phyloP scores from a whole-genome alignment of 2,329 filamentous ascomycete species.

The Xylaria sp. region DNA sequence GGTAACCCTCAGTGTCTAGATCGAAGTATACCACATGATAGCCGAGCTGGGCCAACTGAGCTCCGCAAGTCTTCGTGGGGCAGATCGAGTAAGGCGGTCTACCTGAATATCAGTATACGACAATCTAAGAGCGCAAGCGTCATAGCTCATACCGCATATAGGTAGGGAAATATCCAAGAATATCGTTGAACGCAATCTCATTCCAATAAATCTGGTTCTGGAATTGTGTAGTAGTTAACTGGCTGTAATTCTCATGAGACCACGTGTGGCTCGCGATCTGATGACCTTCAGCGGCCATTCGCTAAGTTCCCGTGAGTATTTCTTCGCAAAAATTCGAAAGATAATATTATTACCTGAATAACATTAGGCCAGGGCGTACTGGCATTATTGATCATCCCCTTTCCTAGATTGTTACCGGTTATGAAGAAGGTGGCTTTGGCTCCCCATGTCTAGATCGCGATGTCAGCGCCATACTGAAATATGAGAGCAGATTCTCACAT shows the following conservation, averaged over 20 bases:
- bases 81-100: constrained; percentile 51
- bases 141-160: constrained; percentile 47
- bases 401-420: constrained; percentile 63
- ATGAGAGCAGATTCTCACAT: constrained; percentile 13
- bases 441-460: constrained; percentile 58
- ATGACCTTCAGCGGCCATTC: constrained; percentile 51
- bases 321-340: neutral
- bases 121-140: neutral
- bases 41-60: constrained; percentile 46
- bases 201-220: constrained; percentile 51
- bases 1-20: constrained; percentile 50
- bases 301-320: constrained; percentile 42
- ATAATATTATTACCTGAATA: constrained; percentile 44
- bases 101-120: constrained; percentile 28
- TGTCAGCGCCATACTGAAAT: constrained; percentile 34
- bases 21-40: constrained; percentile 51
- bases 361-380: constrained; percentile 48
- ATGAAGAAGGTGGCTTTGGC: constrained; percentile 74
- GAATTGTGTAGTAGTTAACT: constrained; percentile 46
- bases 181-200: constrained; percentile 51
- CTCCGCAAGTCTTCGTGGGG: constrained; percentile 42
- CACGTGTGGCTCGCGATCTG: constrained; percentile 52
- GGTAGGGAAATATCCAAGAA: constrained; percentile 51
- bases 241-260: constrained; percentile 51
- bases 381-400: constrained; percentile 62